Conservation (phyloP, 2,329 filamentous ascomycete species). For the Talaromyces sp. region DNA sequence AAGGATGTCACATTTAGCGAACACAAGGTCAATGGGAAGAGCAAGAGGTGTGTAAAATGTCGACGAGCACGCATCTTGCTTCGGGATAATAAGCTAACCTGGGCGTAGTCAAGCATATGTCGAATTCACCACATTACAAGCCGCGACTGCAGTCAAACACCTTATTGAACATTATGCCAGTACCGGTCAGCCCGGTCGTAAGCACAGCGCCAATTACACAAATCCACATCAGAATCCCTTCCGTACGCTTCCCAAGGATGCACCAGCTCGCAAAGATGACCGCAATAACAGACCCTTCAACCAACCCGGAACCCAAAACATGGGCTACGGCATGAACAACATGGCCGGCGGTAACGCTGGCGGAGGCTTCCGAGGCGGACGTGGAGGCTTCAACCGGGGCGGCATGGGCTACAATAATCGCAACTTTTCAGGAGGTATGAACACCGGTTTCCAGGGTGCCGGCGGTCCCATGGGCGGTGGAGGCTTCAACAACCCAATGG, state of each 20-base stretch:
- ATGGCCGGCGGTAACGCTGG: slow-evolving; percentile 27
- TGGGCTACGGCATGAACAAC: slow-evolving; percentile 41
- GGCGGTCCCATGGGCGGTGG: slow-evolving; percentile 44
- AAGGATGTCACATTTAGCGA: slow-evolving; percentile 96
- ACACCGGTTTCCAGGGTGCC: slow-evolving; percentile 36
- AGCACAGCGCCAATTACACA: slow-evolving; percentile 68
- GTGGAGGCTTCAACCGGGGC: slow-evolving; percentile 47
- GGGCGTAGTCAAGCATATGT: slow-evolving; percentile 67
- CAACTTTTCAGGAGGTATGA: slow-evolving; percentile 46
- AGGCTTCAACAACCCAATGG: slow-evolving; percentile 52
- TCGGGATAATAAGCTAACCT: neutral
- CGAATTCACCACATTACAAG: slow-evolving; percentile 78
- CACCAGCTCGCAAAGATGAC: slow-evolving; percentile 66
- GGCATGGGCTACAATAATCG: slow-evolving; percentile 50
- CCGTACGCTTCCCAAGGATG: slow-evolving; percentile 85
- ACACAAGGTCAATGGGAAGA: slow-evolving; percentile 98
- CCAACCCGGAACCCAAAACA: slow-evolving; percentile 33
- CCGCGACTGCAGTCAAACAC: slow-evolving; percentile 79
- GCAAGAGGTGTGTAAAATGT: slow-evolving; percentile 70
- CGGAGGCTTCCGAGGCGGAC: slow-evolving; percentile 53
- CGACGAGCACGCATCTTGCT: neutral
- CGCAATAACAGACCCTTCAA: slow-evolving; percentile 49
- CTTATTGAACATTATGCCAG: slow-evolving; percentile 65
- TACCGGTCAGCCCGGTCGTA: slow-evolving; percentile 58
- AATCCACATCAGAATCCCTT: slow-evolving; percentile 79